Evolutionary conservation across 176 grass and related monocot genomes (phyloP).

Genomic region (Juncus effusus): DNA sequence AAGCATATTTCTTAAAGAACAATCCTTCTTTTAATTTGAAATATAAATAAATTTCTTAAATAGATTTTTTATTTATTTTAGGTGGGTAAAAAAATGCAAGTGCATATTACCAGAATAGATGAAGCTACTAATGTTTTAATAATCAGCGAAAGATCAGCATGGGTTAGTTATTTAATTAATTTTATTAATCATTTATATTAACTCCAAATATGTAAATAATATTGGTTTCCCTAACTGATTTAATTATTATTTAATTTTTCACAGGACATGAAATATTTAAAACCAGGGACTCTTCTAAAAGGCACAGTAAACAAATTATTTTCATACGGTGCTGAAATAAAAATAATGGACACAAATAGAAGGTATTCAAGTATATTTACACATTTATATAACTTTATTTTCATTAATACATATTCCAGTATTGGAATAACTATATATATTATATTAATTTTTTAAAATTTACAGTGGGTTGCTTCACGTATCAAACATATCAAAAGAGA

Average conservation of each 20-base stretch:
- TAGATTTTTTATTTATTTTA: conserved; percentile 30
- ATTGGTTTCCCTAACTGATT: neutral
- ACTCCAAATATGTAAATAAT: neutral
- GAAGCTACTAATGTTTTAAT: conserved; percentile 77
- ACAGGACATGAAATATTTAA: conserved; percentile 78
- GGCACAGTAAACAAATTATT: conserved; percentile 65
- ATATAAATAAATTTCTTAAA: neutral
- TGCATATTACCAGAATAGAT: conserved; percentile 62
- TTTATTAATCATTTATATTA: neutral
- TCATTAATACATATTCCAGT: conserved; percentile 3
- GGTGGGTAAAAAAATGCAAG: conserved; percentile 52
- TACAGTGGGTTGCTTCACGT: conserved; percentile 88
- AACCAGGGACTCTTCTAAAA: conserved; percentile 81
- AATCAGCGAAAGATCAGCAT: conserved; percentile 93
- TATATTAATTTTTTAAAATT: conserved; percentile 19
- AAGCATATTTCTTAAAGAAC: conserved; percentile 21
- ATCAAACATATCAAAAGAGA: conserved; percentile 63
- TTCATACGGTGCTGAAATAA: conserved; percentile 68
- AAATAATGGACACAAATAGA: conserved; percentile 66
- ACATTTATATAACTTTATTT: conserved; percentile 4
- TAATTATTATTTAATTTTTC: conserved; percentile 18
- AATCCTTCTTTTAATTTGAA: neutral
- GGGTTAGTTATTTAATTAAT: conserved; percentile 46
- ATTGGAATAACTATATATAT: neutral
- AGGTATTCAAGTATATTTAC: conserved; percentile 41